Percentiles rank a stretch among this genome's conserved stretches.
Evolutionary conservation across 257 asterid species (phyloP).

Genomic region (Solanum habrochaites): DNA sequence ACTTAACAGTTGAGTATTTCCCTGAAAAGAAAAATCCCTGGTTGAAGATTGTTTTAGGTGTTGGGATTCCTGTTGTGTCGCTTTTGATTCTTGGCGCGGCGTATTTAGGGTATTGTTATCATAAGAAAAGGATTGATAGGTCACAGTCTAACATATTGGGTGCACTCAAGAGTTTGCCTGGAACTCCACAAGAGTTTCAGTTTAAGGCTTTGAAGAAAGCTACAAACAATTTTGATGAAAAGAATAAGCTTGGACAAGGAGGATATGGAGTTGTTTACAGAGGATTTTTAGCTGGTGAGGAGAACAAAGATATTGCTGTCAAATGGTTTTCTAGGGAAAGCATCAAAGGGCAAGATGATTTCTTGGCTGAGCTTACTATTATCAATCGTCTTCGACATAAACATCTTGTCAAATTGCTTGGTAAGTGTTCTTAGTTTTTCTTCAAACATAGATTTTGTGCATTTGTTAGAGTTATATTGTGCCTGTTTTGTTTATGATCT

Average conservation of each 20-base stretch:
- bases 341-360: constrained; percentile 70
- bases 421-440: constrained; percentile 13
- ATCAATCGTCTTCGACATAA: constrained; percentile 84
- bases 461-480: neutral
- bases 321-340: constrained; percentile 74
- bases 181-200: constrained; percentile 62
- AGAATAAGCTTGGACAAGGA: constrained; percentile 72
- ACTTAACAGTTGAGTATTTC: constrained; percentile 41
- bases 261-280: constrained; percentile 77
- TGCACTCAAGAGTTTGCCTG: constrained; percentile 63
- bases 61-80: constrained; percentile 33
- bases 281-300: constrained; percentile 49
- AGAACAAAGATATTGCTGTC: constrained; percentile 56
- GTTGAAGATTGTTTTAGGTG: constrained; percentile 33
- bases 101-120: constrained; percentile 17
- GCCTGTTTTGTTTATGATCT: neutral
- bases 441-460: neutral
- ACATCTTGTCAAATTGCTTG: constrained; percentile 77
- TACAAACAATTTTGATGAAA: constrained; percentile 54
- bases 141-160: constrained; percentile 40
- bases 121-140: constrained; percentile 10
- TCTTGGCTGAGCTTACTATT: constrained; percentile 83
- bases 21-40: constrained; percentile 2
- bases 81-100: constrained; percentile 25
- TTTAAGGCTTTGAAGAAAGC: constrained; percentile 71